These are phyloP conservation scores for Perkinsus marinus DNA, from an alignment of 169 alveolate species.

Conservation along the genomic window DNA sequence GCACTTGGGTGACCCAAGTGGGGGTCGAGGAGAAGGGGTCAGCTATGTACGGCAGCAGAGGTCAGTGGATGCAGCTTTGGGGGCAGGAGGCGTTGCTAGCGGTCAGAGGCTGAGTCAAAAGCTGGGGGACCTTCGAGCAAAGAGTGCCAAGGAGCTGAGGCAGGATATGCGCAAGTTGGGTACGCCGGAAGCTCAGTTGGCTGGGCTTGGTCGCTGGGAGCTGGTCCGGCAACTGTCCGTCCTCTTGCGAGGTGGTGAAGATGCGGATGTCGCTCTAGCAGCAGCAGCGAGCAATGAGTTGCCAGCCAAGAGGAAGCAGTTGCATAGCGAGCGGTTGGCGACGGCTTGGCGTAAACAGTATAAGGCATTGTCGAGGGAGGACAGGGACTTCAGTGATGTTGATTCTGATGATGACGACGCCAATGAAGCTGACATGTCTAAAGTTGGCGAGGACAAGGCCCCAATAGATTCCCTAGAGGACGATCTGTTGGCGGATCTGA, in stretches of 20 bases:
- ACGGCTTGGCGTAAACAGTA: neutral
- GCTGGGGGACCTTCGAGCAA: neutral
- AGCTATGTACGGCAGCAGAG: neutral
- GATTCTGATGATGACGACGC: neutral
- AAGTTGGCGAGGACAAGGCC: neutral
- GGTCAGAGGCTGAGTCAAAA: neutral
- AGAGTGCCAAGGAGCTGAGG: neutral
- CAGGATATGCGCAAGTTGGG: neutral
- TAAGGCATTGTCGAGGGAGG: neutral
- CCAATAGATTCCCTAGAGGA: neutral
- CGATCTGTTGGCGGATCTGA: neutral
- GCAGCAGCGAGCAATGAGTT: neutral
- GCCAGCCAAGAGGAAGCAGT: neutral
- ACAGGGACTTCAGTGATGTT: neutral
- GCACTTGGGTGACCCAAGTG: neutral
- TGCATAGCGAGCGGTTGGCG: neutral
- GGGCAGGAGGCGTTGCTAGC: neutral
- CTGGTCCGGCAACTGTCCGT: neutral
- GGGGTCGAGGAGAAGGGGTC: neutral
- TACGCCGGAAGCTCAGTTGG: neutral
- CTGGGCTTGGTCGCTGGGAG: neutral
- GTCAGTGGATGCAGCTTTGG: neutral
- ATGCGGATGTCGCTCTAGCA: neutral
- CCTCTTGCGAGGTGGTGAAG: neutral
- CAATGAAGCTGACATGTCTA: neutral